These are phyloP conservation scores for Penicillium expansum DNA, from an alignment of 2,329 filamentous ascomycete genomes.

Conservation along the genomic window DNA sequence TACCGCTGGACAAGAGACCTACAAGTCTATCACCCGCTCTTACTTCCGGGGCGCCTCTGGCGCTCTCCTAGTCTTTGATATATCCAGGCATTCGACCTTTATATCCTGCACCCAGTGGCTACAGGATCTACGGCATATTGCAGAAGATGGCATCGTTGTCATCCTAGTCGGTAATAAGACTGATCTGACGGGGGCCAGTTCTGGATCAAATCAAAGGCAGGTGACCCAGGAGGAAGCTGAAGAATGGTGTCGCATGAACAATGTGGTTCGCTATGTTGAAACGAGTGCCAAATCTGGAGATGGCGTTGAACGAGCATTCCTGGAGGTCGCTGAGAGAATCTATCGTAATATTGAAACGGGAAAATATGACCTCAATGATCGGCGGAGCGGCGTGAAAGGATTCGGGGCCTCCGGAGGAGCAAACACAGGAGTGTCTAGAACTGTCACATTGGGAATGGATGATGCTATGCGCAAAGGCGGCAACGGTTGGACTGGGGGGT, in stretches of 20 bases:
- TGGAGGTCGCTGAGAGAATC: slow-evolving; percentile 91
- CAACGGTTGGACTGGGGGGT: slow-evolving; percentile 37
- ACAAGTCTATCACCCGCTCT: slow-evolving; percentile 90
- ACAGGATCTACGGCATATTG: slow-evolving; percentile 88
- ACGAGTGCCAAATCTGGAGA: slow-evolving; percentile 95
- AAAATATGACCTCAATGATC: slow-evolving; percentile 89
- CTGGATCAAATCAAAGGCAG: slow-evolving; percentile 59
- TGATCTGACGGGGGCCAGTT: slow-evolving; percentile 63
- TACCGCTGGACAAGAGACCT: slow-evolving; percentile 94
- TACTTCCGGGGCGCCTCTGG: slow-evolving; percentile 83
- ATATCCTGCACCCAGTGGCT: slow-evolving; percentile 89
- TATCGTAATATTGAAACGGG: slow-evolving; percentile 96
- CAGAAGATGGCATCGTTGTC: slow-evolving; percentile 91
- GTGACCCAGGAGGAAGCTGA: slow-evolving; percentile 81
- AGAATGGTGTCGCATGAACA: slow-evolving; percentile 82
- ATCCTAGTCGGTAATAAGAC: slow-evolving; percentile 94
- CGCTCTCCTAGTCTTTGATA: slow-evolving; percentile 89
- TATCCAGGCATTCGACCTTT: slow-evolving; percentile 81
- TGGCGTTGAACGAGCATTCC: slow-evolving; percentile 88
- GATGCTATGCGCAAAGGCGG: slow-evolving; percentile 47
- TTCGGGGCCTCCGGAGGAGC: slow-evolving; percentile 43
- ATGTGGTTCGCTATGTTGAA: slow-evolving; percentile 90
- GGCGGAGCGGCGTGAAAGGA: slow-evolving; percentile 84
- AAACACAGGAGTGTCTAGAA: slow-evolving; percentile 37
- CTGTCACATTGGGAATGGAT: slow-evolving; percentile 47